Conservation (phyloP, 371 early-diverging fungal species). For the Neoconidiobolus thromboides region DNA sequence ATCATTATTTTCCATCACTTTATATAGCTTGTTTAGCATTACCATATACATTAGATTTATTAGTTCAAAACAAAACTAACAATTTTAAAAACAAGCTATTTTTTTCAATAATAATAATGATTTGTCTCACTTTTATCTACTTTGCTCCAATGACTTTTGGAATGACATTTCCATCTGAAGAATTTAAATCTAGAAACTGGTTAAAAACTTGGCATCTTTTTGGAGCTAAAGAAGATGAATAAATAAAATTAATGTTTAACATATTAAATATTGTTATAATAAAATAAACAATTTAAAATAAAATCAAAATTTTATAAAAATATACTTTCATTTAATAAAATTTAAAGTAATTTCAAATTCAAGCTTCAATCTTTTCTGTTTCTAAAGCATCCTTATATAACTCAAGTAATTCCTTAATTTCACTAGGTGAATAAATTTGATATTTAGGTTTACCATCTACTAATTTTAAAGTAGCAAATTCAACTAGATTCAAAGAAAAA, state of each 20-base stretch:
- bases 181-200: background rate
- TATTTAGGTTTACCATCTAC: conserved; percentile 15
- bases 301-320: too few species aligned
- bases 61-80: conserved; percentile 21
- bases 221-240: background rate
- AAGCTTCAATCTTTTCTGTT: background rate
- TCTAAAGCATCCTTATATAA: conserved; percentile 11
- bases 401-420: conserved; percentile 17
- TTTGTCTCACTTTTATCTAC: background rate
- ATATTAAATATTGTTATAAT: too few species aligned
- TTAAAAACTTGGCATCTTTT: background rate
- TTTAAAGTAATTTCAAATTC: too few species aligned
- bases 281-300: too few species aligned
- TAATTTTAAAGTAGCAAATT: conserved; percentile 17
- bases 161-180: background rate
- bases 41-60: conserved; percentile 41
- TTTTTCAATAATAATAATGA: background rate
- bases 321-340: too few species aligned
- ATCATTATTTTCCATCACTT: conserved; percentile 97
- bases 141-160: conserved; percentile 5
- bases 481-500: conserved; percentile 10
- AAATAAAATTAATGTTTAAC: too few species aligned
- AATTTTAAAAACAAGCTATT: conserved; percentile 5
- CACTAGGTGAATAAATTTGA: conserved; percentile 12
- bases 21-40: conserved; percentile 76